Evolutionary conservation across 495 filamentous ascomycete species (phyloP).

Genomic region (Hypomontagnella monticulosa): DNA sequence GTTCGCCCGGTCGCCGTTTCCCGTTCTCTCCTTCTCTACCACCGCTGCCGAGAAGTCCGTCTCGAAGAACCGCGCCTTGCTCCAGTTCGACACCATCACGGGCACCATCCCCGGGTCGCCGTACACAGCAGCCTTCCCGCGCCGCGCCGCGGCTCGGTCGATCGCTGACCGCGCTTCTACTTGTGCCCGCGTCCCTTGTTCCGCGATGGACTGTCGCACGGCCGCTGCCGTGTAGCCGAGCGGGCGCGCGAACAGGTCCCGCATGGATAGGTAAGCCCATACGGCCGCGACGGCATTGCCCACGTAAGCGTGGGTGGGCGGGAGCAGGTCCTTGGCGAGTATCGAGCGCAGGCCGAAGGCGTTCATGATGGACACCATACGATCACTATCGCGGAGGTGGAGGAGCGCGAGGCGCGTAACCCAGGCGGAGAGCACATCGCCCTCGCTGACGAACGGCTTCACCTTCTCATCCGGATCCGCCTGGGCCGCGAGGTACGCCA

Average conservation of each 20-base stretch:
- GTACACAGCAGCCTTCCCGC: conserved; percentile 42
- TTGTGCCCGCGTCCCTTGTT: conserved; percentile 56
- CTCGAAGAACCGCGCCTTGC: conserved; percentile 55
- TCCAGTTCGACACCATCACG: conserved; percentile 58
- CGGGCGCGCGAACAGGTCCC: conserved; percentile 49
- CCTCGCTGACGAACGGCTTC: conserved; percentile 55
- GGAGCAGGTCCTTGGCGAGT: conserved; percentile 40
- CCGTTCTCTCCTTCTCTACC: conserved; percentile 21
- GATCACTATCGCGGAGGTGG: conserved; percentile 24
- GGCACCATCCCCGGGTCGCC: conserved; percentile 50
- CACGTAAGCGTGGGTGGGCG: conserved; percentile 44
- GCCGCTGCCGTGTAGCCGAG: conserved; percentile 49
- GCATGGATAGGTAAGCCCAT: conserved; percentile 46
- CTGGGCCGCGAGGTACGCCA: conserved; percentile 41
- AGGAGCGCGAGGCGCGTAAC: conserved; percentile 38
- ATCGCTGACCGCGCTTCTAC: conserved; percentile 49
- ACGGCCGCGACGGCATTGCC: conserved; percentile 45
- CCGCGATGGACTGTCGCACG: conserved; percentile 50
- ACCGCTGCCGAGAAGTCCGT: conserved; percentile 58
- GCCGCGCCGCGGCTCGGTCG: conserved; percentile 3
- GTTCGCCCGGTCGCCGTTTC: conserved; percentile 36
- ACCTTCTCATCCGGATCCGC: conserved; percentile 32
- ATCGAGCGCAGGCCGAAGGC: conserved; percentile 45
- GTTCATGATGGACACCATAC: conserved; percentile 45
- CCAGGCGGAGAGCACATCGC: conserved; percentile 55